Conservation (phyloP, 179 eudicot species). For the Nepenthes alata region DNA sequence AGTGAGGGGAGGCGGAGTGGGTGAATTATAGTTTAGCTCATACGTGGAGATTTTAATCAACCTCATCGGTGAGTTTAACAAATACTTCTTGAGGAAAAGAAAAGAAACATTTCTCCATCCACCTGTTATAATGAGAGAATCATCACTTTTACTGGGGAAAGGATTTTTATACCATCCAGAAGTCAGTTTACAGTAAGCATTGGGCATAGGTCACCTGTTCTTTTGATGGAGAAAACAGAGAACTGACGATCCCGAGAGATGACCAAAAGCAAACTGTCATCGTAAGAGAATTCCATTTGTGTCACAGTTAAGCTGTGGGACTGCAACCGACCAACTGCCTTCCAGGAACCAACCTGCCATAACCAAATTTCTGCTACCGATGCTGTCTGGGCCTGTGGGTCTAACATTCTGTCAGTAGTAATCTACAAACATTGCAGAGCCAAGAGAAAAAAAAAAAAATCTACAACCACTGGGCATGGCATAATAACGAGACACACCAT, state of each 20-base stretch:
- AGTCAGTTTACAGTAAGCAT: too few relatives aligned
- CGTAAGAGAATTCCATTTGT: constrained; percentile 82
- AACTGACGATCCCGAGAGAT: constrained; percentile 92
- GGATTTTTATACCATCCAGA: too few relatives aligned
- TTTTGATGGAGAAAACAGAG: constrained; percentile 61
- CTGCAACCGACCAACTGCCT: constrained; percentile 76
- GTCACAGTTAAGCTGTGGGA: constrained; percentile 92
- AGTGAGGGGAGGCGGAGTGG: too few relatives aligned
- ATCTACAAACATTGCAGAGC: background rate
- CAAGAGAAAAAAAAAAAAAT: background rate
- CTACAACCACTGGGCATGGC: background rate
- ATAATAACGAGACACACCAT: background rate
- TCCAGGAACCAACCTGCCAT: constrained; percentile 97
- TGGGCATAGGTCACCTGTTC: constrained; percentile 30
- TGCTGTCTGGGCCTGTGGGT: constrained; percentile 72
- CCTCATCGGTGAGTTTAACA: too few relatives aligned
- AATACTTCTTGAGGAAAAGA: too few relatives aligned
- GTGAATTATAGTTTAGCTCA: too few relatives aligned
- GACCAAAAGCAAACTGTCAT: constrained; percentile 70
- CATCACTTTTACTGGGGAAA: too few relatives aligned
- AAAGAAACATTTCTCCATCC: too few relatives aligned
- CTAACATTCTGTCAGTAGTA: constrained; percentile 5
- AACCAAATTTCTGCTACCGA: constrained; percentile 93
- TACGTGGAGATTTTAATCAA: too few relatives aligned
- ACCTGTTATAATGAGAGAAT: too few relatives aligned